A percentile compares a stretch with the other conserved stretches of the same genome.
These are phyloP conservation scores for Chenopodium suecicum DNA, from an alignment of 148 eudicot genomes.

Conservation along the genomic window DNA sequence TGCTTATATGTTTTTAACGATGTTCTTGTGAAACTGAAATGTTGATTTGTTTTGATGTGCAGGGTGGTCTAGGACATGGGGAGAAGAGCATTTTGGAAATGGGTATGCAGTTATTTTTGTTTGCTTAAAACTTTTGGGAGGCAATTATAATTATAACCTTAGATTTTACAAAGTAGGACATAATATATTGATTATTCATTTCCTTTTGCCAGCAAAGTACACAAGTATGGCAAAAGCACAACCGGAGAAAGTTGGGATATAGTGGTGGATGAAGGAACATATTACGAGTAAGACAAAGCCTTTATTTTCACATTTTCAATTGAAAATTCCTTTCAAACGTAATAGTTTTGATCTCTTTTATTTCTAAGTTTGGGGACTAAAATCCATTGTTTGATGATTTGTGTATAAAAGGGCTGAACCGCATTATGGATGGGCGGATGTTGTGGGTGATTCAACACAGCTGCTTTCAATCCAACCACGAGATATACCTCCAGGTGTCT, in stretches of 20 bases:
- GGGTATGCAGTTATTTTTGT: conserved; percentile 48
- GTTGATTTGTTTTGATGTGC: not conserved
- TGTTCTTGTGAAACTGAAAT: not conserved
- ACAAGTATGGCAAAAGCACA: conserved; percentile 95
- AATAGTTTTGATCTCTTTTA: not conserved
- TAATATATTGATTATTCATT: not conserved
- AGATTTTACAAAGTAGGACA: not conserved
- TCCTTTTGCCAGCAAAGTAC: conserved; percentile 65
- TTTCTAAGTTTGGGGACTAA: not conserved
- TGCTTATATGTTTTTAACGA: not conserved
- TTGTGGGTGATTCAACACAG: conserved; percentile 90
- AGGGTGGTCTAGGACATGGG: conserved; percentile 99
- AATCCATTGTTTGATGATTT: not conserved
- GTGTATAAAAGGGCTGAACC: conserved; percentile 70
- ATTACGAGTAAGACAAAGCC: conserved; percentile 70
- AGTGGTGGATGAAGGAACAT: conserved; percentile 88
- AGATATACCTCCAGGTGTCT: conserved; percentile 88
- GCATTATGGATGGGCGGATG: conserved; percentile 99
- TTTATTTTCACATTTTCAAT: not conserved
- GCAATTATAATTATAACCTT: not conserved
- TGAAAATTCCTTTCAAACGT: not conserved
- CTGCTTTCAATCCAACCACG: conserved; percentile 76
- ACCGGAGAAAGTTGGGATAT: conserved; percentile 98
- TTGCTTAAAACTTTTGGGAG: not conserved
- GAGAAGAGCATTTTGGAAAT: conserved; percentile 97